Evolutionary conservation across 352 stramenopile species (phyloP).

Genomic region (Phytophthora vignae): DNA sequence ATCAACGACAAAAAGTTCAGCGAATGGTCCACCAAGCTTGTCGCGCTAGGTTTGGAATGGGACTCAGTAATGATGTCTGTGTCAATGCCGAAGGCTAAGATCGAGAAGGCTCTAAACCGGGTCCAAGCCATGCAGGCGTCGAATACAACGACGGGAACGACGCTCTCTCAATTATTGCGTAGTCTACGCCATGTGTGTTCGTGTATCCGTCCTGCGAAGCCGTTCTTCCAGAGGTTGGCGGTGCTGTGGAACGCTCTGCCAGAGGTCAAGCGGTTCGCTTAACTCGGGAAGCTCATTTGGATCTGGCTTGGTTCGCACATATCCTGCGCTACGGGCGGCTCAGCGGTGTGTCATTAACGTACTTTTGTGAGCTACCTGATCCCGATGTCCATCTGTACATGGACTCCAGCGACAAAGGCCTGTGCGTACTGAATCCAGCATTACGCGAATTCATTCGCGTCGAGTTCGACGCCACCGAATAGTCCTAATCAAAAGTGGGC

Average conservation of each 20-base stretch:
- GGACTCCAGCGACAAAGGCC: slow-evolving; percentile 21
- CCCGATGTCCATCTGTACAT: slow-evolving; percentile 22
- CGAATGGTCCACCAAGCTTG: neutral
- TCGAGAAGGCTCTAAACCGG: slow-evolving; percentile 9
- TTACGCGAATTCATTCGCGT: slow-evolving; percentile 5
- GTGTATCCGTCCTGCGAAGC: neutral
- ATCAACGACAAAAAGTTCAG: neutral
- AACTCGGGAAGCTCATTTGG: neutral
- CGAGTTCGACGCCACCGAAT: slow-evolving; percentile 25
- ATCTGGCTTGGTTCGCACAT: slow-evolving; percentile 5
- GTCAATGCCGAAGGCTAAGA: slow-evolving; percentile 21
- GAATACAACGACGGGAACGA: neutral
- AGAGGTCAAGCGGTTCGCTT: neutral
- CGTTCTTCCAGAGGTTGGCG: slow-evolving; percentile 8
- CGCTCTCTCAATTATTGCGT: neutral
- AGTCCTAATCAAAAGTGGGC: neutral
- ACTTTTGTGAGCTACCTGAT: too few relatives aligned
- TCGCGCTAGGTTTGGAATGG: slow-evolving; percentile 14
- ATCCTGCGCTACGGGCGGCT: neutral
- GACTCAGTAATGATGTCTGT: neutral
- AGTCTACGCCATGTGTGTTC: slow-evolving; percentile 4
- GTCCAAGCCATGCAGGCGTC: neutral
- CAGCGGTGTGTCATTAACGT: neutral
- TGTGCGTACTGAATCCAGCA: slow-evolving; percentile 26
- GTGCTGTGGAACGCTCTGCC: neutral